Evolutionary conservation across 176 grass and related monocot species (phyloP), one percentile per base, ranked within the genome.

Genomic region (Alopecurus myosuroides): DNA sequence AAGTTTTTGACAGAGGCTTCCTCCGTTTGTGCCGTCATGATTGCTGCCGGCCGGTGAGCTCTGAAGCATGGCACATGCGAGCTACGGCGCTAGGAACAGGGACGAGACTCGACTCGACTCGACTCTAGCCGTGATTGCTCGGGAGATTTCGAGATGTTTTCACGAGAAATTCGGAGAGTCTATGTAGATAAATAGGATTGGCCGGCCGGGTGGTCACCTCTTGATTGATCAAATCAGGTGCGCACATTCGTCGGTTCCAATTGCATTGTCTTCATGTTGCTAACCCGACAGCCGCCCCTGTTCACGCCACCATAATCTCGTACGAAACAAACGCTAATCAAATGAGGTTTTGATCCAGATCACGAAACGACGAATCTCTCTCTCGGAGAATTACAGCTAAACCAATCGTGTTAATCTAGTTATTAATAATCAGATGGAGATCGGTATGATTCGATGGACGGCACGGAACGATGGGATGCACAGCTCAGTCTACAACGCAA

Each of bases 191-290:
- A 33, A 22, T 82, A 57, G 71, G 65, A n/a, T n/a, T n/a, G n/a
- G n/a, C n/a, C n/a, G n/a, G n/a, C 57, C 29, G 17, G 79, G 44
- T 77, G 29, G 7, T 12, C 34, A 51, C 42, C 40, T 25, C 31
- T 20, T 19, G 55, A 25, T 39, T 4, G 55, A 56, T 70, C 41
- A 70, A 53, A 19, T 77, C 65, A 17, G 25, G 56, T 22, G 79
- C 50, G 73, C 84, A 86, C 88, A 78, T 73, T 86, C 73, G 37
- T 75, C 10, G 78, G 84, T 36, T 78, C 53, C 78, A 86, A 73
- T 13, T 78, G 52, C 78, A 78, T 37, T 86, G 73, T 82, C 72
- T 39, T n/a, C 45, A 48, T 4, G 14, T 75, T 60, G 11, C 80
- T 58, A 85, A 75, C 46, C 46, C 74, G 84, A 83, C 74, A 87